Base-by-base conservation (phyloP, 2,329 filamentous ascomycete genomes). In the Aureobasidium sp. region DNA sequence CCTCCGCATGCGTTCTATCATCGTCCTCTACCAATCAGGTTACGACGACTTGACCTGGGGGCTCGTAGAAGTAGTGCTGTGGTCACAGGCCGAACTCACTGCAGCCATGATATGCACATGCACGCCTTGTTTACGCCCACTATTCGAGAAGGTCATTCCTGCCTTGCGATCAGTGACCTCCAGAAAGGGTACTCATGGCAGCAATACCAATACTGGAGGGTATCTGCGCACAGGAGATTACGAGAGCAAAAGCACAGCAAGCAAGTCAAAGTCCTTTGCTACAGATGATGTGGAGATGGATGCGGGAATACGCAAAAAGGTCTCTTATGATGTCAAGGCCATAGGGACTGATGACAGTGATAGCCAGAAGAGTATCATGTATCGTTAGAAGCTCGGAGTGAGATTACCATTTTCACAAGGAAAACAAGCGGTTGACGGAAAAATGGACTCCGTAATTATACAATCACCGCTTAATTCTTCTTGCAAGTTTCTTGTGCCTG, bases 101-200 rank as follows among this genome's bases (percentile, higher is more conserved):
- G 56, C 56, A 27, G 54, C 54, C 6, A 66, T 66, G 54, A 36
- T 66, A 45, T 66, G 64, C 10, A 45, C 54, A 8, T 66, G 64
- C 47, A 61, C 53, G 16, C 54, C 64, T 20, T 60, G 54, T 45
- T 25, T 66, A 4, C 64, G 64, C 8, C 64, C 64, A 10, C 48
- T 66, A 5, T 66, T 66, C 38, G 64, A 66, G 43, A 42, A 53
- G 38, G 18, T 48, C 31, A 51, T 31, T 2, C 62, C 62, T 11
- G 18, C n/a, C 4, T 20, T 65, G 6, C 38, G 38, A 16, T 61
- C 58, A 18, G 23, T 11, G 3, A 20, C 2, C 20, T 50, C 58
- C 6, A 38, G 58, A n/a, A 59, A 47, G n/a, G 42, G 27, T 23
- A 31, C 27, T 18, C 11, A 23, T 29, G 38, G 25, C n/a, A 29